Base-by-base conservation (phyloP, 768 basidiomycete genomes). In the Dioszegia aurantiaca region DNA sequence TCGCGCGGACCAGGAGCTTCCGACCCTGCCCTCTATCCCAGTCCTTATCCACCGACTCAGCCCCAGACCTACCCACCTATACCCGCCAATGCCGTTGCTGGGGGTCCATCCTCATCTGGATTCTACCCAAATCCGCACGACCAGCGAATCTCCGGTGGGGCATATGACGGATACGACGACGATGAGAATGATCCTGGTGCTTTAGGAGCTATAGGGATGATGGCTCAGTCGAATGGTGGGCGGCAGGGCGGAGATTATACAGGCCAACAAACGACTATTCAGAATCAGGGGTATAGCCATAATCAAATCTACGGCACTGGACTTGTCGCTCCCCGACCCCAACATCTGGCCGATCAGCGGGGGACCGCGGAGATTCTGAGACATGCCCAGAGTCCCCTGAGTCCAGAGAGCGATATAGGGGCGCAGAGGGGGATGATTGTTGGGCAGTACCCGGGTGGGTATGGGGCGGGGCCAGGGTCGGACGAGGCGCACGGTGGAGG, bases 161-260 rank as follows among this genome's bases (percentile, higher is more conserved):
- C 63, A 8, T 65, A 70, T 44, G 68, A 54, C 23, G 69, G 69
- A 4, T 70, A 70, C 44, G 69, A 67, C 31, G 68, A 67, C 41
- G 21, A 40, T 36, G 48, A 51, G 31, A 40, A 39, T 40, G 68
- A 63, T 21, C 51, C 66, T 6, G 68, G 68, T 12, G 67, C 58
- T 8, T 63, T 72, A 17, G 70, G 70, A 26, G 51, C 37, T 12
- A 53, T 53, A 5, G 51, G 51, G 19, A 53, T 53, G 51, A 40
- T 40, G 36, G 51, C 51, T 36, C 30, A 55, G 45, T 33, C 45
- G 21, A 41, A 56, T 46, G 54, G 56, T 16, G 59, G 59, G 0
- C 10, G 57, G 44, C 63, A 68, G 23, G 60, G 60, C 30, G 30
- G 63, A 24, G 63, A 68, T 58, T 63, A 63, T 55, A 65, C 67